Conservation (phyloP, 2,329 filamentous ascomycete species). For the Cladophialophora bantiana region DNA sequence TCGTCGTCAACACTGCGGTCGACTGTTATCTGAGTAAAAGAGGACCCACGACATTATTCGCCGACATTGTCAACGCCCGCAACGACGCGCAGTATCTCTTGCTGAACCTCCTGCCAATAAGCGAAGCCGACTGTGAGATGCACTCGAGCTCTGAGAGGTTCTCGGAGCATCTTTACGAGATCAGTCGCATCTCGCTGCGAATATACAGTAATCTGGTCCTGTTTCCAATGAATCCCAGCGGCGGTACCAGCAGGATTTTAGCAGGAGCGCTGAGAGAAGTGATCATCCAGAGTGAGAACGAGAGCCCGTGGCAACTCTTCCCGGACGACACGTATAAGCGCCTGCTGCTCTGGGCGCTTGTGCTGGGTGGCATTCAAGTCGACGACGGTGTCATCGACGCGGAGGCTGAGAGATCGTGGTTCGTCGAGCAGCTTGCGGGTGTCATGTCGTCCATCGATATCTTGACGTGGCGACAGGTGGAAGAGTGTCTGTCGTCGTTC, state of each 20-base stretch:
- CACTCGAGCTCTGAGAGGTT: neutral
- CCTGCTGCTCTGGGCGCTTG: conserved; percentile 8
- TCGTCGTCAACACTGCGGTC: neutral
- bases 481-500: conserved; percentile 4
- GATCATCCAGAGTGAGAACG: neutral
- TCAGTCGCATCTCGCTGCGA: neutral
- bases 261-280: neutral
- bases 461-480: neutral
- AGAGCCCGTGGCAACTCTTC: neutral
- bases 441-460: neutral
- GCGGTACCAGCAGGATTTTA: neutral
- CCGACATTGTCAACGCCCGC: conserved; percentile 10
- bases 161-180: conserved; percentile 1
- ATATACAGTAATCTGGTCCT: conserved; percentile 11
- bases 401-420: neutral
- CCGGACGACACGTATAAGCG: conserved; percentile 2
- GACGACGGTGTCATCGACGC: neutral
- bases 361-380: conserved; percentile 9
- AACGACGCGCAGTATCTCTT: conserved; percentile 10
- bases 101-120: conserved; percentile 5
- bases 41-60: neutral
- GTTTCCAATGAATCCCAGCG: conserved; percentile 12
- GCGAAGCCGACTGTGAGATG: neutral
- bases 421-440: neutral
- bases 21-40: neutral